Evolutionary conservation across 1,139 yeast species (phyloP).

Genomic region (Taiozyma sp.): DNA sequence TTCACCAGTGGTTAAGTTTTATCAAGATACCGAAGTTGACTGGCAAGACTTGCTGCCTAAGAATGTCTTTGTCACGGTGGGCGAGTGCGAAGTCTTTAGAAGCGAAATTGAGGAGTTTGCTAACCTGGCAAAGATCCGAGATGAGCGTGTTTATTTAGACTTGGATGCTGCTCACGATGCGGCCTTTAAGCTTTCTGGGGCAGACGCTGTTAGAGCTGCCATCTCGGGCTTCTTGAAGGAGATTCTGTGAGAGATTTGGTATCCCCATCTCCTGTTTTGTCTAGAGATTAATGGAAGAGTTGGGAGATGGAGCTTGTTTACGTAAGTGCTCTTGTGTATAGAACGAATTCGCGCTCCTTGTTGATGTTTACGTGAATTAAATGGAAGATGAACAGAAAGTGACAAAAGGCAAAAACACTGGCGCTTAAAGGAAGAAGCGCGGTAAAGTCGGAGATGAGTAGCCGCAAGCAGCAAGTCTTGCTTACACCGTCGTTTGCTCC

Average conservation of each 20-base stretch:
- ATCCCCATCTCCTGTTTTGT: too few species aligned
- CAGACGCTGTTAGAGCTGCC: not conserved
- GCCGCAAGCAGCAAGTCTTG: slow-evolving; percentile 6
- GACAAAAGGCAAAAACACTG: not conserved
- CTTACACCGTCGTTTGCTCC: slow-evolving; percentile 33
- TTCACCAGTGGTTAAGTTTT: slow-evolving; percentile 23
- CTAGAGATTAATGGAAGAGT: too few species aligned
- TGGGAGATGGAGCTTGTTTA: too few species aligned
- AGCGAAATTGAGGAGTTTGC: not conserved
- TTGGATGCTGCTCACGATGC: not conserved
- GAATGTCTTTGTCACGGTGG: slow-evolving; percentile 31
- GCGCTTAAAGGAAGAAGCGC: not conserved
- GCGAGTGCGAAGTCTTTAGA: slow-evolving; percentile 35
- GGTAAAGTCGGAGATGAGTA: not conserved
- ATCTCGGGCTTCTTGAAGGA: not conserved
- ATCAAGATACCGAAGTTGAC: slow-evolving; percentile 14
- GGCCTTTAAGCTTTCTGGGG: not conserved
- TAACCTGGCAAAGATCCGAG: not conserved
- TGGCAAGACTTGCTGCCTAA: slow-evolving; percentile 33
- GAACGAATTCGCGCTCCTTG: not conserved
- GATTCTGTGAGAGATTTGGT: not conserved
- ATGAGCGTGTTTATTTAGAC: not conserved
- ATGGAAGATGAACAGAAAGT: not conserved
- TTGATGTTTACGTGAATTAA: not conserved
- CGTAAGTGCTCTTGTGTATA: not conserved